These are phyloP conservation scores for Haberlea rhodopensis DNA, from an alignment of 257 asterid genomes.

Conservation along the genomic window DNA sequence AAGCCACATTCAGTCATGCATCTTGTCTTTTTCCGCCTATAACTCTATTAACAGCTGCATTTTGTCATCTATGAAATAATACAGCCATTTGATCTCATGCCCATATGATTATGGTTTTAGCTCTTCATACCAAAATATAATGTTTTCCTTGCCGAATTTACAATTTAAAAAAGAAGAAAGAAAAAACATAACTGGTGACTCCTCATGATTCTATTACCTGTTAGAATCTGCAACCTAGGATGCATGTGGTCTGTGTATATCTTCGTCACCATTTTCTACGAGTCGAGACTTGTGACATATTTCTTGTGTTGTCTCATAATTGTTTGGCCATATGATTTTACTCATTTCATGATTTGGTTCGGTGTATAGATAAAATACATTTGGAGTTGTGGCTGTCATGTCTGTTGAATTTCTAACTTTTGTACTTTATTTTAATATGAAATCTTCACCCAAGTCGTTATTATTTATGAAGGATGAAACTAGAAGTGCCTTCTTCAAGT, in stretches of 20 bases:
- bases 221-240: neutral
- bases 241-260: neutral
- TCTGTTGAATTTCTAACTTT: conserved; percentile 12
- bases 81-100: neutral
- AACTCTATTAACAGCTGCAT: neutral
- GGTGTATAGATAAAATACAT: conserved; percentile 1
- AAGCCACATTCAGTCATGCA: neutral
- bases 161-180: neutral
- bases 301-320: too few species aligned
- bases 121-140: too few species aligned
- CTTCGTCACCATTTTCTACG: neutral
- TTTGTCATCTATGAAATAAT: neutral
- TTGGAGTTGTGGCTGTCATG: neutral
- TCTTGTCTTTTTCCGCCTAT: neutral
- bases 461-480: conserved; percentile 48
- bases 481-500: conserved; percentile 42
- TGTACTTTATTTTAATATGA: neutral
- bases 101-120: neutral
- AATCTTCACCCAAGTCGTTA: neutral
- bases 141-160: neutral
- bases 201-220: neutral
- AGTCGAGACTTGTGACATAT: too few species aligned
- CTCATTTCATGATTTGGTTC: conserved; percentile 1
- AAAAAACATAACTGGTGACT: neutral
- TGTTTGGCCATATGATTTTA: neutral